Base-by-base conservation (phyloP, 306 rosid genomes). In the Comarum palustre region DNA sequence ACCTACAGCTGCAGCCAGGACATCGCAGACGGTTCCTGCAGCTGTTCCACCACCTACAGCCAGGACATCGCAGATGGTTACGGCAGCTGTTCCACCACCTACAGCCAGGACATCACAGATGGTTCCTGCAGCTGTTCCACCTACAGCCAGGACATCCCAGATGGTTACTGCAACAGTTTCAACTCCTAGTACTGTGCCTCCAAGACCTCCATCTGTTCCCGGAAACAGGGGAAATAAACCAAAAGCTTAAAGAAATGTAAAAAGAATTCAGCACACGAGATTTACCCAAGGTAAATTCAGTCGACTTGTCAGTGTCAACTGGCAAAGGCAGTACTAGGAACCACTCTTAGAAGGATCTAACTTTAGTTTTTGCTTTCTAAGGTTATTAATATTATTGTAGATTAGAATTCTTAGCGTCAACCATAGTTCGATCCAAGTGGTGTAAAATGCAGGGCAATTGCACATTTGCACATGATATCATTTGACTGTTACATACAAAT, bases 361-460 rank as follows among this genome's bases (percentile, higher is more conserved):
- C 70, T 79, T 60, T 72, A 72, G 60, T 77, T 80, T 50, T 83
- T 81, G 71, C 77, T 63, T 32, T 77, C 45, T 80, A 66, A 59
- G 75, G 82, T 61, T 77, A 80, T 84, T 85, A 75, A 78, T 83
- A 80, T 74, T 74, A 85, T 74, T 84, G 73, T 82, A 82, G 87
- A 69, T 73, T 86, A 82, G 84, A 73, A 72, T 75, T 84, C 73
- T 38, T 71, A 77, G 83, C 84, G 76, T 77, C 82, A 79, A 80
- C 79, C 74, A 73, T 84, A 82, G 89, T 84, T 79, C 31, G 84
- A 68, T 76, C 78, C 73, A 74, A 69, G 76, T 75, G 83, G 68
- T 92, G 96, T 88, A 90, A 81, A 85, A 81, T 87, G 84, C 82
- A 76, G 86, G 80, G 84, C 84, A n/a, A n/a, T n/a, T n/a, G n/a